Conservation (phyloP, 352 stramenopile genomes). For the Phytophthora brassicae region DNA sequence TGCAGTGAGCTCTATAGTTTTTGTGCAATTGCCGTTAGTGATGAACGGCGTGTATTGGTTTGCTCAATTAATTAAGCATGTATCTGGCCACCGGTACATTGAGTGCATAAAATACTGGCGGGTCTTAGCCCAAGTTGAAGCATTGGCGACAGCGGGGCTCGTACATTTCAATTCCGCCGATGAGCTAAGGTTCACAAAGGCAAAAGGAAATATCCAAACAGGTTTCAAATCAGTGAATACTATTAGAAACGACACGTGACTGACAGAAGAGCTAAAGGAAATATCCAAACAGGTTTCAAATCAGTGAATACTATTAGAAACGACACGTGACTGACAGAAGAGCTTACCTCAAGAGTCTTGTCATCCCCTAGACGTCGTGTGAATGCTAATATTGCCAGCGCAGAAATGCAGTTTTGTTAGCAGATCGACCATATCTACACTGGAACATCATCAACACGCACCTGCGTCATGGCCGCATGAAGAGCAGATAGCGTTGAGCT, state of each 20-base stretch:
- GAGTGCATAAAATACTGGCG: constrained; percentile 26
- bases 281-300: no score
- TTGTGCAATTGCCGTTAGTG: not conserved
- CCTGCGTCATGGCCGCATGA: constrained; percentile 74
- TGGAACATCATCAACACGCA: constrained; percentile 12
- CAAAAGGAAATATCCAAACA: not conserved
- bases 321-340: not conserved
- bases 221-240: not conserved
- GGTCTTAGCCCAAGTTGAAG: constrained; percentile 43
- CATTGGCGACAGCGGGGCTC: constrained; percentile 79
- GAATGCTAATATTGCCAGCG: constrained; percentile 46
- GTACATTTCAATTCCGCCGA: constrained; percentile 79
- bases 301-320: not conserved
- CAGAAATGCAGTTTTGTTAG: not conserved
- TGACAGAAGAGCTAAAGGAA: not conserved
- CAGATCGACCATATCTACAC: not conserved
- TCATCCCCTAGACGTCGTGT: constrained; percentile 72
- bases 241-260: not conserved
- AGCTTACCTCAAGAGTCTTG: constrained; percentile 63
- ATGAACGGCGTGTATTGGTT: not conserved
- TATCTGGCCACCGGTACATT: constrained; percentile 1
- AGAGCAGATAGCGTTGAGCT: constrained; percentile 84
- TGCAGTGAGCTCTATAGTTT: not conserved
- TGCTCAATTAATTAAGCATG: not conserved
- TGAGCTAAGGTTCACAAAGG: constrained; percentile 45